These are phyloP conservation scores for Carex littledalei DNA, from an alignment of 176 grass and related monocot species.

Conservation along the genomic window DNA sequence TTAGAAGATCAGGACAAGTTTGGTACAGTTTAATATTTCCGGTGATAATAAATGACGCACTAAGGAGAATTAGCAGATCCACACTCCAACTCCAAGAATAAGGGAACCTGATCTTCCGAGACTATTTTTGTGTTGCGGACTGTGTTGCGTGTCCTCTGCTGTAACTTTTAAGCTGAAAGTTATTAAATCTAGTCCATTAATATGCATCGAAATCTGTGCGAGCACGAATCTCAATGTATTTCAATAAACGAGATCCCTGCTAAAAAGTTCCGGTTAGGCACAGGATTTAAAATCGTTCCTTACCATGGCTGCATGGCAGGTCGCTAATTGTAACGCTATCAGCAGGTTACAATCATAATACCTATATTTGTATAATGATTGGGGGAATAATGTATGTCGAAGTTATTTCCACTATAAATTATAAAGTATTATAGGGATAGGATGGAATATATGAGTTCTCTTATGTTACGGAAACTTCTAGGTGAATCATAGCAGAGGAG, in stretches of 20 bases:
- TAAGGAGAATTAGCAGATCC: not conserved
- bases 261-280: too few relatives aligned
- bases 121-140: not conserved
- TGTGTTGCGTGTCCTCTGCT: not conserved
- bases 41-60: not conserved
- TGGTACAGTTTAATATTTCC: not conserved
- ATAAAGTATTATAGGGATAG: not conserved
- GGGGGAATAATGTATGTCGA: not conserved
- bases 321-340: not conserved
- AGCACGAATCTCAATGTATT: too few relatives aligned
- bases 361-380: not conserved
- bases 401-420: not conserved
- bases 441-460: not conserved
- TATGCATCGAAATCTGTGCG: too few relatives aligned
- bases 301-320: not conserved
- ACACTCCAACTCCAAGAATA: not conserved
- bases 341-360: constrained; percentile 1
- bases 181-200: too few relatives aligned
- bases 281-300: not conserved
- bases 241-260: too few relatives aligned
- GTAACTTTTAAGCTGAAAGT: too few relatives aligned
- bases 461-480: constrained; percentile 3
- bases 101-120: not conserved
- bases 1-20: not conserved
- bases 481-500: not conserved